Percentiles rank a stretch among this genome's conserved stretches.
phyloP scores from a whole-genome alignment of 2,329 filamentous ascomycete species.

The Scedosporium dehoogii region DNA sequence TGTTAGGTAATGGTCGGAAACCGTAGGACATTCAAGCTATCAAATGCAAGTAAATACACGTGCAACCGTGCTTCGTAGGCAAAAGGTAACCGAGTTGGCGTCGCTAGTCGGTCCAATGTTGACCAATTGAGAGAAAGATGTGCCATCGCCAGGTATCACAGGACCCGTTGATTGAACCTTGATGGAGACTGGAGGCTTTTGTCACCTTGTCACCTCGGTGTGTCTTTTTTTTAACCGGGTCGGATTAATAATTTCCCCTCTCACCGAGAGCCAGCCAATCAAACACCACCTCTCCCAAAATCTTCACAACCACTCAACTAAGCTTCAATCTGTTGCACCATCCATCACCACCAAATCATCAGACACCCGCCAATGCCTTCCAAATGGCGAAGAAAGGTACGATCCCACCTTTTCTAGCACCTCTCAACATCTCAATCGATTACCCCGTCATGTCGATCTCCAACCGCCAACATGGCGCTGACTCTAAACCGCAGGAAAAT shows the following conservation, averaged over 20 bases:
- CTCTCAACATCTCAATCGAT: too few species aligned
- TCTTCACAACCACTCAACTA: not conserved
- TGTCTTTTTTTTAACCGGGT: not conserved
- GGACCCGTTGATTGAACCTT: too few species aligned
- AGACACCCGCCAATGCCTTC: not conserved
- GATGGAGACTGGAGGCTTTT: too few species aligned
- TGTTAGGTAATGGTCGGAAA: slow-evolving; percentile 1
- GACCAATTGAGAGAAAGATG: not conserved
- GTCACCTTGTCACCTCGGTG: not conserved
- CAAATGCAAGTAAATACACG: not conserved
- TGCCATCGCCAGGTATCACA: too few species aligned
- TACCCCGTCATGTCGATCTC: too few species aligned
- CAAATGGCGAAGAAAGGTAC: slow-evolving; percentile 28
- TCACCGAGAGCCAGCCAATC: slow-evolving; percentile 1
- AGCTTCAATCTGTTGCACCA: not conserved
- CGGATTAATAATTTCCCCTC: not conserved
- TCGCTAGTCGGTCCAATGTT: too few species aligned
- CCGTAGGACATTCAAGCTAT: too few species aligned
- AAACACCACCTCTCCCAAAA: not conserved
- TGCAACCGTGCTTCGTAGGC: not conserved
- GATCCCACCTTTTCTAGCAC: not conserved
- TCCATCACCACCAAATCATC: not conserved
- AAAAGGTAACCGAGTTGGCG: too few species aligned
- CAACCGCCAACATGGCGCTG: too few species aligned
- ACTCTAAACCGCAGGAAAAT: slow-evolving; percentile 55